Conservation (phyloP, 345 rosid species). For the Cardamine resedifolia region DNA sequence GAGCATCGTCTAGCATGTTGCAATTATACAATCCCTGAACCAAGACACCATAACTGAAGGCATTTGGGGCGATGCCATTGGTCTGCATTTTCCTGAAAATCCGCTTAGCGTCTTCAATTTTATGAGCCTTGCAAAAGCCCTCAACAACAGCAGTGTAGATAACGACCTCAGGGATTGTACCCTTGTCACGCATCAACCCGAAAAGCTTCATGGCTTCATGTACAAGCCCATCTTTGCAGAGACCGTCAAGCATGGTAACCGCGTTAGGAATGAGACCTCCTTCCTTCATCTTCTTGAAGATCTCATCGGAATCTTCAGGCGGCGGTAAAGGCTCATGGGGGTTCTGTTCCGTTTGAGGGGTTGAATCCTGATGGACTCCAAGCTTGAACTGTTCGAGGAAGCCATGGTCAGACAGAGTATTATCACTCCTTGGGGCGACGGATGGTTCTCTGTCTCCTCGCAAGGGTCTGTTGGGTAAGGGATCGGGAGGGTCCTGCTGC, state of each 20-base stretch:
- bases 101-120: constrained; percentile 76
- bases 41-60: constrained; percentile 59
- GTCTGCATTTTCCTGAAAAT: constrained; percentile 79
- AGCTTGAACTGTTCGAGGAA: constrained; percentile 72
- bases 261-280: constrained; percentile 90
- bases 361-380: constrained; percentile 38
- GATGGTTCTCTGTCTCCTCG: constrained; percentile 42
- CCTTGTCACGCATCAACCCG: constrained; percentile 74
- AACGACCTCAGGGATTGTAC: constrained; percentile 87
- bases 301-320: constrained; percentile 54
- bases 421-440: constrained; percentile 19
- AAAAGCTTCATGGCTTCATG: constrained; percentile 94
- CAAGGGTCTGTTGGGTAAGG: constrained; percentile 57
- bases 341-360: constrained; percentile 9
- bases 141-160: constrained; percentile 91
- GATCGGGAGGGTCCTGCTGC: constrained; percentile 48
- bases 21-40: constrained; percentile 69
- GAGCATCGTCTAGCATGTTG: constrained; percentile 60
- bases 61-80: constrained; percentile 68
- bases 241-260: constrained; percentile 94
- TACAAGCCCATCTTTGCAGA: constrained; percentile 88
- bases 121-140: constrained; percentile 82
- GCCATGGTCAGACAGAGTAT: constrained; percentile 47
- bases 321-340: constrained; percentile 25
- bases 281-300: constrained; percentile 86